A percentile compares a stretch with the other conserved stretches of the same genome.
These are phyloP conservation scores for Podochytrium sp. DNA, from an alignment of 192 early-diverging fungal species.

Conservation along the genomic window DNA sequence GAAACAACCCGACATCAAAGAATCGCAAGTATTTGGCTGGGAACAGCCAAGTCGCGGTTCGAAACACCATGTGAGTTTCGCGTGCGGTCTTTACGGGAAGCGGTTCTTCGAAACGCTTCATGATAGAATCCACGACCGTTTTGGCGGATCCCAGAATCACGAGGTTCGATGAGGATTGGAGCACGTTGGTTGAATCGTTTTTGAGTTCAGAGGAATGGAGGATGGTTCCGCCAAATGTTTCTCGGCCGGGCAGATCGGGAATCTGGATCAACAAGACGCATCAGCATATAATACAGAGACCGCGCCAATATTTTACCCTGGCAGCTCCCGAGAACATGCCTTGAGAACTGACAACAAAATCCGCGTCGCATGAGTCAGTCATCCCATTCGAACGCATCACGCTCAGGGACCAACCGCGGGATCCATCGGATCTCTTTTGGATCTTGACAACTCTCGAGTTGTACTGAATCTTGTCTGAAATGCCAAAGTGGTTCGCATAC, in stretches of 20 bases:
- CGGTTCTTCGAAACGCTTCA: background rate
- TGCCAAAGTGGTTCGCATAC: background rate
- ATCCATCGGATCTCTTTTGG: background rate
- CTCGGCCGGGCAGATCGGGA: background rate
- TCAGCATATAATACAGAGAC: background rate
- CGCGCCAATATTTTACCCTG: background rate
- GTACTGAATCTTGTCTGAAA: background rate
- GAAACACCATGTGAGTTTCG: conserved; percentile 4
- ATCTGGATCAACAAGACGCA: too few relatives aligned
- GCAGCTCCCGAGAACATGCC: conserved; percentile 1
- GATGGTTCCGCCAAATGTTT: background rate
- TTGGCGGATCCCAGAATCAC: conserved; percentile 2
- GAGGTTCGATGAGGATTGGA: background rate
- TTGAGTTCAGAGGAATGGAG: conserved; percentile 2
- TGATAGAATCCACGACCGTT: background rate
- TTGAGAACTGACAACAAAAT: conserved; percentile 16
- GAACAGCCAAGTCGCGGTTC: background rate
- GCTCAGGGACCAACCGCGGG: background rate
- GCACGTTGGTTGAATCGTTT: background rate
- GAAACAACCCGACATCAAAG: background rate
- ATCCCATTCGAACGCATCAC: background rate
- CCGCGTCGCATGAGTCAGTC: background rate
- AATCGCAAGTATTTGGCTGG: background rate
- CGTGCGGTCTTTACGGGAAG: background rate
- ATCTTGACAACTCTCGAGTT: background rate